Evolutionary conservation across 495 filamentous ascomycete species (phyloP).

Genomic region (Aspergillus conjunctus): DNA sequence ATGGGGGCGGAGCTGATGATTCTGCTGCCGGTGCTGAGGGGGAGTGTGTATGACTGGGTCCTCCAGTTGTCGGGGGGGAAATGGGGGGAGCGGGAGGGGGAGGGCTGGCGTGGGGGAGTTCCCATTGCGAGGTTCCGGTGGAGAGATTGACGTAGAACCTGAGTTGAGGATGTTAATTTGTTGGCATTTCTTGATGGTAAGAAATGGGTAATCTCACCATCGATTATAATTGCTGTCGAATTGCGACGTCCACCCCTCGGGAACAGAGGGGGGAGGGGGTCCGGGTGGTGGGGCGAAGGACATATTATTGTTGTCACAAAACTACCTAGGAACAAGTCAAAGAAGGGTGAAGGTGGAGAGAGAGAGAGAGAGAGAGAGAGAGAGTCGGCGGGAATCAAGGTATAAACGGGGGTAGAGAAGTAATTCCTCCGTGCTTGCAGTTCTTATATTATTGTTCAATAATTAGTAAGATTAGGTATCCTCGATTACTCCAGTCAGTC

Average conservation of each 20-base stretch:
- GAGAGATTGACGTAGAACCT: conserved; percentile 89
- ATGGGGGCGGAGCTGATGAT: conserved; percentile 55
- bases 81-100: neutral
- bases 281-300: conserved; percentile 68
- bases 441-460: neutral
- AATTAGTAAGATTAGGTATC: neutral
- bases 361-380: neutral
- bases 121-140: conserved; percentile 88
- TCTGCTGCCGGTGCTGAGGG: conserved; percentile 1
- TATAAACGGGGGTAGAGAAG: neutral
- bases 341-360: neutral
- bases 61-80: neutral
- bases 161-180: conserved; percentile 10
- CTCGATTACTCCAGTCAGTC: neutral
- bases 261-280: conserved; percentile 84
- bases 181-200: neutral
- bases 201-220: conserved; percentile 58
- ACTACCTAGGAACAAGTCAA: neutral
- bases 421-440: neutral
- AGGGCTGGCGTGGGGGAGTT: conserved; percentile 52
- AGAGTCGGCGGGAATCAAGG: neutral
- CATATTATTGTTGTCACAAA: conserved; percentile 18
- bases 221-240: conserved; percentile 75
- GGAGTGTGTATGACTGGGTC: neutral
- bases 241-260: conserved; percentile 83